Evolutionary conservation across 768 basidiomycete genomes (phyloP).

Genomic region (Rubroboletus satanas): DNA sequence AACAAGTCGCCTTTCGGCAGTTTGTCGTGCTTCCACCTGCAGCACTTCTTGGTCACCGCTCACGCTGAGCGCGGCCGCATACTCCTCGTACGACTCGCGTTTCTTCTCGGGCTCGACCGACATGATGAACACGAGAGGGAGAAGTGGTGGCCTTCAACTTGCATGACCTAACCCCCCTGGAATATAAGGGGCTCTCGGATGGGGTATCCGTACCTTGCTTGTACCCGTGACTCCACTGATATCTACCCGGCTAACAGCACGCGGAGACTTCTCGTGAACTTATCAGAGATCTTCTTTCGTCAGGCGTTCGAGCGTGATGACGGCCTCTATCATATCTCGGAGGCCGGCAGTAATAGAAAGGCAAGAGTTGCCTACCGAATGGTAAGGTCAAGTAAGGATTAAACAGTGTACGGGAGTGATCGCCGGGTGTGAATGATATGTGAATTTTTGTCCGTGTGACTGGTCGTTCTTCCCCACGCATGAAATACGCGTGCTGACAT

Average conservation of each 20-base stretch:
- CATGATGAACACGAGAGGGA: slow-evolving; percentile 7
- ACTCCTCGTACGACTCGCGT: slow-evolving; percentile 4
- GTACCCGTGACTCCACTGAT: background rate
- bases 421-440: background rate
- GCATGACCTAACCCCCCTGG: background rate
- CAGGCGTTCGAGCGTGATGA: background rate
- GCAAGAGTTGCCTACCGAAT: background rate
- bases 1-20: slow-evolving; percentile 36
- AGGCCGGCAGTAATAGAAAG: background rate
- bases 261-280: background rate
- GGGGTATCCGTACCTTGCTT: background rate
- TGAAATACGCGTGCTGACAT: background rate
- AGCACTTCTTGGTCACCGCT: background rate
- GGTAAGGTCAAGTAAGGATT: background rate
- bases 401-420: background rate
- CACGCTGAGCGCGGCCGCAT: background rate
- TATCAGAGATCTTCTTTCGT: background rate
- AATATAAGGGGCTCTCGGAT: background rate
- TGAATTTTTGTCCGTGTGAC: background rate
- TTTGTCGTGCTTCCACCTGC: slow-evolving; percentile 3
- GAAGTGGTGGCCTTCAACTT: background rate
- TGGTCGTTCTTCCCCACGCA: background rate
- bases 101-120: slow-evolving; percentile 15
- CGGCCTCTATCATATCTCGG: background rate
- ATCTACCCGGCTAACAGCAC: background rate